Conservation (phyloP, 768 basidiomycete genomes). For the Coprinellus aureogranulatus region DNA sequence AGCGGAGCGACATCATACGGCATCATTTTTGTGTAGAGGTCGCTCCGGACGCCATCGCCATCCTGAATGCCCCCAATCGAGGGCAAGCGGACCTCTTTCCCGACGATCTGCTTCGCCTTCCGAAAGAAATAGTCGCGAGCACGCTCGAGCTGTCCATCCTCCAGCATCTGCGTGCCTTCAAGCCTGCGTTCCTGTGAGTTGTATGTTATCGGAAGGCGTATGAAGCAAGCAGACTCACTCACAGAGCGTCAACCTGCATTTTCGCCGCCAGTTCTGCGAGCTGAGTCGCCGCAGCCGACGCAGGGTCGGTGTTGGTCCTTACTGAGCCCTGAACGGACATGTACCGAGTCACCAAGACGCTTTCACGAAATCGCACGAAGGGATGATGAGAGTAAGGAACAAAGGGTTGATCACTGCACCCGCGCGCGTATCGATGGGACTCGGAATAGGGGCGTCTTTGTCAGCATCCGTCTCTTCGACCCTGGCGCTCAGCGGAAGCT, state of each 20-base stretch:
- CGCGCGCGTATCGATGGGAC: no score
- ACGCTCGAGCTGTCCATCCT: background rate
- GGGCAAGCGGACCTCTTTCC: background rate
- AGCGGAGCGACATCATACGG: background rate
- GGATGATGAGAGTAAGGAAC: no score
- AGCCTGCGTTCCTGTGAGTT: background rate
- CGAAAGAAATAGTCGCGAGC: background rate
- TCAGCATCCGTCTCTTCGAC: no score
- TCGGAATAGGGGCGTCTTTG: no score
- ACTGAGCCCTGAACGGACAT: no score
- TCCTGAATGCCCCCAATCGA: background rate
- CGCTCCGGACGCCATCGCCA: background rate
- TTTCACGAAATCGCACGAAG: no score
- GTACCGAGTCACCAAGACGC: no score
- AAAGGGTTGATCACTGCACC: no score
- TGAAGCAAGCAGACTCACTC: background rate
- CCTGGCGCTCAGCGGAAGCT: no score
- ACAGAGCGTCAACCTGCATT: background rate
- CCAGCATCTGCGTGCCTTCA: background rate
- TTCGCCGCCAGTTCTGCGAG: no score
- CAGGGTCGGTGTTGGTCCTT: no score
- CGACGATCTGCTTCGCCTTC: background rate
- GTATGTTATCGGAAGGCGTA: background rate
- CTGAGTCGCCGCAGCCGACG: no score
- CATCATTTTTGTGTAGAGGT: background rate